Evolutionary conservation across 805 yeast species (phyloP), one percentile per base, ranked within the genome.

Genomic region (Zygosaccharomyces lentus): DNA sequence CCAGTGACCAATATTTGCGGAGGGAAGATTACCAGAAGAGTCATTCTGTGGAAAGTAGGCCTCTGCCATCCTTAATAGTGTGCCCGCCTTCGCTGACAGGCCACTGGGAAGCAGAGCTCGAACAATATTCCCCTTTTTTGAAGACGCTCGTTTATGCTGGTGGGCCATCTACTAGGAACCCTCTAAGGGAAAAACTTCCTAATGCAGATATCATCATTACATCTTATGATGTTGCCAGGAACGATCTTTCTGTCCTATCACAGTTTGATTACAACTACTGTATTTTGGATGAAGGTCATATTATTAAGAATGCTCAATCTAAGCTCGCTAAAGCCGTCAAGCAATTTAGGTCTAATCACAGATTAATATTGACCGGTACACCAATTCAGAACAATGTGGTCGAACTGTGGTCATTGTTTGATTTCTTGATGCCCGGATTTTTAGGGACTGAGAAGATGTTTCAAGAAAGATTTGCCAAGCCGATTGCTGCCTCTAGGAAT

Each of bases 71-170:
- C 0, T 69, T 93, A 54, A 81, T 93, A 40, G 78, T 93, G 13
- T 93, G 99, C 69, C 99, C 99, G 0, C 97, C 99, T 0, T 88
- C 98, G 0, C 77, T 93, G 55, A 90, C 97, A 2, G 99, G 99
- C 17, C 99, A 93, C 67, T 93, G 99, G 99, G 96, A 88, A 63
- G 96, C 88, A 62, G 99, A 93, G 66, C 73, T 93, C 54, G 78
- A 80, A 50, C 89, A 86, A 51, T 93, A 89, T 64, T 86, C 97
- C 0, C 96, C 98, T 36, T 84, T 85, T 53, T 71, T 93, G 69
- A 81, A 78, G 36, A 85, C 87, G 4, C 63, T 87, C 23, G 93
- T 88, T 2, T 91, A 91, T 66, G 96, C 95, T 16, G 99, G 99
- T n/a, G 82, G 88, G 4, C 98, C 99, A 2, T 69, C 84, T 3